phyloP scores from a whole-genome alignment of 2,329 filamentous ascomycete genomes.

The Chaetomium sp. region DNA sequence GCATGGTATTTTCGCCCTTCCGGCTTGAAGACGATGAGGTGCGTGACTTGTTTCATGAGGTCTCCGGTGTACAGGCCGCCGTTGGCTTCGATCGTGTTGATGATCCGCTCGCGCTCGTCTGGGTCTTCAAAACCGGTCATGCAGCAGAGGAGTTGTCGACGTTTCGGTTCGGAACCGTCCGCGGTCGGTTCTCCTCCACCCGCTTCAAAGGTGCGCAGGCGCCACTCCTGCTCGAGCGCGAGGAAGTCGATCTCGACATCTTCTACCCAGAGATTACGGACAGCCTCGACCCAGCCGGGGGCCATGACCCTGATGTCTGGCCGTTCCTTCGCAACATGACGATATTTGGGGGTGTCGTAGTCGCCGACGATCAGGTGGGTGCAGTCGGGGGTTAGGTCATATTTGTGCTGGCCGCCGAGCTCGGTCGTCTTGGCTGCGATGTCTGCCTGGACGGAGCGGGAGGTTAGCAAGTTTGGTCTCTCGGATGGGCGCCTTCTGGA shows the following conservation, averaged over 20 bases:
- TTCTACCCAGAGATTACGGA: constrained; percentile 77
- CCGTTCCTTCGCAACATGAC: constrained; percentile 87
- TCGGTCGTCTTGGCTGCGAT: constrained; percentile 68
- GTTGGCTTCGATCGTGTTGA: constrained; percentile 65
- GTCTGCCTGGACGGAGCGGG: constrained; percentile 46
- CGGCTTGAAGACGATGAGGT: constrained; percentile 78
- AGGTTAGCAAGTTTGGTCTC: constrained; percentile 12
- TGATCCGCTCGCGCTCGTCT: constrained; percentile 68
- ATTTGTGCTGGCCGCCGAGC: constrained; percentile 84
- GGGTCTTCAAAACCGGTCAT: constrained; percentile 61
- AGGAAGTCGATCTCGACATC: constrained; percentile 74
- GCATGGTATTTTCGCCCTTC: constrained; percentile 89
- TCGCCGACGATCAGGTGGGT: constrained; percentile 92
- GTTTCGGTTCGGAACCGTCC: constrained; percentile 35
- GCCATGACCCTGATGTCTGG: constrained; percentile 83
- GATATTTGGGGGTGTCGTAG: constrained; percentile 89
- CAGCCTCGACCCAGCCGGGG: constrained; percentile 80
- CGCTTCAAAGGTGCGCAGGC: constrained; percentile 64
- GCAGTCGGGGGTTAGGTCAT: constrained; percentile 92
- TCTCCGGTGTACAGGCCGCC: constrained; percentile 88
- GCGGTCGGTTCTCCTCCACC: constrained; percentile 47
- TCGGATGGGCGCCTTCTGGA: not conserved
- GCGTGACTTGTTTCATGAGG: constrained; percentile 81
- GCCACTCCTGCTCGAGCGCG: constrained; percentile 67
- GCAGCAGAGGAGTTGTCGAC: constrained; percentile 52